Base-by-base conservation (phyloP, 768 basidiomycete genomes). In the Strobilomyces dryophilus region DNA sequence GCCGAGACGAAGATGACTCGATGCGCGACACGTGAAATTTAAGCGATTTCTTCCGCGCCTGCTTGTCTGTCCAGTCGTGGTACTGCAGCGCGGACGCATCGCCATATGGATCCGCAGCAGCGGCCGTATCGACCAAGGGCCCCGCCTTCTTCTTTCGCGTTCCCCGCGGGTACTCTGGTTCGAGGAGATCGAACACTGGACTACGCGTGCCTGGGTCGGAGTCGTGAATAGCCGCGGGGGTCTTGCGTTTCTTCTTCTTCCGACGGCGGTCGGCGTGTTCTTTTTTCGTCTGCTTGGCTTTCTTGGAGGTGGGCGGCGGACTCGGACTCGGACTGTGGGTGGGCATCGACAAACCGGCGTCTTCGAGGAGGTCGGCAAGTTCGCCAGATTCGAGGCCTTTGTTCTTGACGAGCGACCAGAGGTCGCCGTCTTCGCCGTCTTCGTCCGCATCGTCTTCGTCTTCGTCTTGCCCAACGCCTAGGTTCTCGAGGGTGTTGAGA, bases 11-110 rank as follows among this genome's bases (percentile, higher is more conserved):
- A 7, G 91, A 81, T 52, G 85, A 84, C 65, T 91, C 91, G 62
- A 99, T 95, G 66, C 87, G 89, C 49, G 90, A 81, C 5, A 92
- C 93, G 71, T 98, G 91, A 83, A 98, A 99, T 34, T 89, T 85
- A 31, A 98, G 79, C 8, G 89, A 82, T 59, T 87, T 88, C 60
- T 83, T 87, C 51, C 87, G 83, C 4, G 88, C 84, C 18, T 75
- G 80, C 68, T 97, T 97, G 74, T 98, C 95, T 6, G 78, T 79
- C 20, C 85, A 80, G 59, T 98, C 95, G 10, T 82, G 81, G 32
- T 79, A 72, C 52, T 80, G 77, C 17, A 98, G 78, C 15, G 79
- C 67, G 1, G 80, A 81, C 4, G 82, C 76, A 64, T 98, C 97
- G 48, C 94, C 91, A 59, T 81, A 92, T 3, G 81, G 76, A 31